Percentiles rank a stretch among this genome's conserved stretches.
These are phyloP conservation scores for Eimeria necatrix DNA, from an alignment of 169 alveolate genomes.

Conservation along the genomic window DNA sequence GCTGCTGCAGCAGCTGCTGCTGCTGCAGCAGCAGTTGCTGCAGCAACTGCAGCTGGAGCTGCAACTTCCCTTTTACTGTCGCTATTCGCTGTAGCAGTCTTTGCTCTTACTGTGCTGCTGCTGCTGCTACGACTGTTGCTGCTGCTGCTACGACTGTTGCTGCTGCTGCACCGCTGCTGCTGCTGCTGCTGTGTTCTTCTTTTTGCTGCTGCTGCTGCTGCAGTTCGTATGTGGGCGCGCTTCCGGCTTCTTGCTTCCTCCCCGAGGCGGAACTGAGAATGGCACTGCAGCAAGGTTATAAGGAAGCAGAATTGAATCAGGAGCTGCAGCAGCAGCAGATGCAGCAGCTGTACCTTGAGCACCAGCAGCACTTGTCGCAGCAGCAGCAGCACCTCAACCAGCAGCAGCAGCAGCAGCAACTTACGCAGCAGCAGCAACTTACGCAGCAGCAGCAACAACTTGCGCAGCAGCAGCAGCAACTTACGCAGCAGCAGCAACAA, in stretches of 20 bases:
- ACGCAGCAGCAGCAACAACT: no score
- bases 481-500: no score
- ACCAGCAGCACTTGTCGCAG: constrained; percentile 41
- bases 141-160: background rate
- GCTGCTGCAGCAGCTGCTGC: background rate
- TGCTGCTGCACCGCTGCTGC: no score
- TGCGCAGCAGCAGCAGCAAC: no score
- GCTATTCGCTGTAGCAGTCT: background rate
- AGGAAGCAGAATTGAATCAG: constrained; percentile 39
- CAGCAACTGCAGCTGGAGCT: background rate
- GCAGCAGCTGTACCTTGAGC: constrained; percentile 46
- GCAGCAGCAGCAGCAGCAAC: constrained; percentile 19
- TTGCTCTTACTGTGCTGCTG: background rate
- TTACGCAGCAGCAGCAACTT: no score
- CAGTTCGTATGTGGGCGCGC: background rate
- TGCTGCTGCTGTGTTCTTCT: no score
- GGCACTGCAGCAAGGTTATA: constrained; percentile 22
- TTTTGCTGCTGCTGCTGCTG: background rate
- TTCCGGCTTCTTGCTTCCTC: background rate
- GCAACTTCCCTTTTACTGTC: background rate
- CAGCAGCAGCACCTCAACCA: constrained; percentile 27
- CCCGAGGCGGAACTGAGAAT: background rate
- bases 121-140: background rate
- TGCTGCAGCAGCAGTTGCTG: background rate
- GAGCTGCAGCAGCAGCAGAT: constrained; percentile 49